Evolutionary conservation across 2,329 filamentous ascomycete genomes (phyloP), one percentile per base, ranked within the genome.

Genomic region (Triangularia setosa): DNA sequence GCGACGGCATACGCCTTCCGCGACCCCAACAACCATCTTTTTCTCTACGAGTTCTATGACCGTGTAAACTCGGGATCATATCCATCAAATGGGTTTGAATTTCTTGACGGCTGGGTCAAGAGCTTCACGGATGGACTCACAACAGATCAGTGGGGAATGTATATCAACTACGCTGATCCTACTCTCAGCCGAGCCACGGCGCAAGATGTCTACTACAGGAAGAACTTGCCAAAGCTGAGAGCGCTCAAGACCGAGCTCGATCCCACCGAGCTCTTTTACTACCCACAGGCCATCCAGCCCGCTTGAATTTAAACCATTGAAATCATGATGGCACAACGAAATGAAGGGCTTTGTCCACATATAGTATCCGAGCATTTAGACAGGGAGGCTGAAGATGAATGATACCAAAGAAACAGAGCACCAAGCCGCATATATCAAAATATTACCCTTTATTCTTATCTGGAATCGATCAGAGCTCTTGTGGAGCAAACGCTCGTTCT

Each of bases 131-230:
- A 69, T 8, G 69, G 70, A 28, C 67, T 75, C 21, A 60, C 73
- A 12, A 68, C 75, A 35, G 75, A 73, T 1, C 68, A 74, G 7
- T 82, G 81, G 72, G 81, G 80, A 18, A 80, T 80, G 64, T 85
- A 85, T 67, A 74, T 81, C 68, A 85, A 85, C 75, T 85, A 85
- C 60, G 78, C 82, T 3, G 83, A 85, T 69, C 78, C 82, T 0
- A 77, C 74, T 53, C 75, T 84, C 64, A 75, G 76, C 69, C 75
- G 78, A n/a, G 75, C 75, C 1, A 76, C 76, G n/a, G 83, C 83
- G 2, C 79, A 82, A 67, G 71, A 79, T 64, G 71, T 81, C 67
- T 84, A 85, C 72, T 85, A 80, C 67, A 75, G 80, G 5, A 71
- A 71, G 57, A 80, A 73, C 59, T 69, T 80, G 25, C 70, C 73